Evolutionary conservation across 768 basidiomycete genomes (phyloP), one percentile per base, ranked within the genome.

Genomic region (Atractiella rhizophila): DNA sequence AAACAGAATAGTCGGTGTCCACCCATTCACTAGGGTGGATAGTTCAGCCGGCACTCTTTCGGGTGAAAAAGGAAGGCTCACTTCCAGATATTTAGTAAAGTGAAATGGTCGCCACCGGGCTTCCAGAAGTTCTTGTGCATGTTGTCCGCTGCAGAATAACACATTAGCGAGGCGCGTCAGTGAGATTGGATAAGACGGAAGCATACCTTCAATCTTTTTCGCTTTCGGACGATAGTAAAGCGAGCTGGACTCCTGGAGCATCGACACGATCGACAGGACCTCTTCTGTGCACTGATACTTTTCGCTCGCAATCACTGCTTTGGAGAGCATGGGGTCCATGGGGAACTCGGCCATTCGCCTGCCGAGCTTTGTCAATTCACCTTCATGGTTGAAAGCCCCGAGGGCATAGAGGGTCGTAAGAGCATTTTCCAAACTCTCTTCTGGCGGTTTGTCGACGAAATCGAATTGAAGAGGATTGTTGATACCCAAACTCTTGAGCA

Each of bases 401-500:
- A 98, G 64, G 0, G 88, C 91, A 59, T 98, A 98, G 4, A 98
- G 60, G 43, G 94, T 59, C 56, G 96, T 86, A 28, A 96, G 65
- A 4, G 83, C 82, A 32, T 85, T 71, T 68, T 96, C 88, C 39
- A 98, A 70, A 11, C 91, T 96, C 58, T 98, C 91, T 18, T 83
- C 85, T 7, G 91, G 86, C 4, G 91, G 91, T 6, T 86, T 86
- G 54, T 94, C 88, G 62, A 98, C 73, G 58, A 98, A 98, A 61
- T 98, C 91, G 55, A 98, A 98, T 16, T 81, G 81, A 50, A 98
- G 79, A 21, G 96, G 70, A 60, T 98, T 82, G 57, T 98, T 98
- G 64, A 98, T 96, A 21, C 91, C 91, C 29, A 98, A 65, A 0
- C 82, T 88, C 59, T 98, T 98, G 45, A 98, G 70, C 50, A 96